phyloP scores from a whole-genome alignment of 2,329 filamentous ascomycete species.

The Stemphylium beticola region DNA sequence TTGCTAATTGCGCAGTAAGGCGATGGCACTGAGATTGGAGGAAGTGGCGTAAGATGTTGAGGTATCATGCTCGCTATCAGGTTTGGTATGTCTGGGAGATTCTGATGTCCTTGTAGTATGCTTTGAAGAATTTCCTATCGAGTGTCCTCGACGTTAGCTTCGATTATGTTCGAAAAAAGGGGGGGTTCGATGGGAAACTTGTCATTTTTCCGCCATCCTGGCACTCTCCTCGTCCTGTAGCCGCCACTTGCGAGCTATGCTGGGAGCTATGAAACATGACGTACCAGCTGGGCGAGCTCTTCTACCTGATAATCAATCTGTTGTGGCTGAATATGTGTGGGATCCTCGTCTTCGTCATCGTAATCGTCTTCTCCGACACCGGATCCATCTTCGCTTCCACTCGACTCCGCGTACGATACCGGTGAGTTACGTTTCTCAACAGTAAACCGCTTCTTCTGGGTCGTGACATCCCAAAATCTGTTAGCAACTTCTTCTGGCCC shows the following conservation, averaged over 20 bases:
- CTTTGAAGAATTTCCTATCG: neutral
- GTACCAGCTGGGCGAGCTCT: neutral
- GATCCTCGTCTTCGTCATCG: neutral
- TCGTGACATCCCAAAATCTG: conserved; percentile 18
- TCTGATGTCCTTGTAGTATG: neutral
- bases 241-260: too few species aligned
- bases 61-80: neutral
- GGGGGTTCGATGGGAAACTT: neutral
- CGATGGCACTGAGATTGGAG: neutral
- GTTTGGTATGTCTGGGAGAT: neutral
- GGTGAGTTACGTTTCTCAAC: neutral
- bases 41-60: neutral
- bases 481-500: neutral
- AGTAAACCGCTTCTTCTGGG: conserved; percentile 12
- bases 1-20: neutral
- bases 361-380: neutral
- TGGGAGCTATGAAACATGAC: neutral
- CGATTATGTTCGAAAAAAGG: neutral
- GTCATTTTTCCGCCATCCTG: neutral
- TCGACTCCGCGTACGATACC: neutral
- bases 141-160: neutral
- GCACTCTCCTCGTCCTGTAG: neutral
- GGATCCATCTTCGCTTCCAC: neutral
- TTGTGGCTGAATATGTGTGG: neutral
- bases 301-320: neutral